Conservation (phyloP, 2,329 filamentous ascomycete species). For the Chrysoporthe puriensis region DNA sequence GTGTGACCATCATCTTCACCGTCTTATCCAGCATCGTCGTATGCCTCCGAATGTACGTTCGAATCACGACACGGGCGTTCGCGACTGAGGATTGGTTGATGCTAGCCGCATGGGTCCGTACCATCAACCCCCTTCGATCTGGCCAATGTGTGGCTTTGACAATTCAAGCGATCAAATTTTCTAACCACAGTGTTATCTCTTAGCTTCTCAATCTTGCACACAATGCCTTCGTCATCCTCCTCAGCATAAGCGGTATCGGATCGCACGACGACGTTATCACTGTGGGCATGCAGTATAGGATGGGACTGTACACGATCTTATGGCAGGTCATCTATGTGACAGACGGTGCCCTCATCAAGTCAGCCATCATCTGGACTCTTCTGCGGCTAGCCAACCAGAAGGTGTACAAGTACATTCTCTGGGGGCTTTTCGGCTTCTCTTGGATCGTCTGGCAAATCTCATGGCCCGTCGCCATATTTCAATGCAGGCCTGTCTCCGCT, state of each 20-base stretch:
- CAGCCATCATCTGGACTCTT: conserved; percentile 26
- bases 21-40: conserved; percentile 25
- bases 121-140: neutral
- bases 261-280: conserved; percentile 30
- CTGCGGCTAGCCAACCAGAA: conserved; percentile 22
- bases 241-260: conserved; percentile 26
- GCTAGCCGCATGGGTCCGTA: neutral
- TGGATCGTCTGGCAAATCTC: conserved; percentile 29
- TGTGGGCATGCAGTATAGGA: conserved; percentile 24
- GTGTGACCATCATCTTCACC: conserved; percentile 26
- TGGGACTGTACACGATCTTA: conserved; percentile 26
- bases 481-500: conserved; percentile 28
- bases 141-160: neutral
- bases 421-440: conserved; percentile 22
- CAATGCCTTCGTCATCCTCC: conserved; percentile 25
- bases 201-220: conserved; percentile 25
- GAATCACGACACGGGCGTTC: conserved; percentile 8
- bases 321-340: conserved; percentile 28
- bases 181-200: neutral
- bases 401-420: conserved; percentile 26
- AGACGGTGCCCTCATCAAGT: conserved; percentile 29
- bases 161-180: neutral
- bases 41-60: conserved; percentile 22
- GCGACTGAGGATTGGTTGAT: conserved; percentile 11
- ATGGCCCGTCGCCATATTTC: conserved; percentile 30